These are phyloP conservation scores for Nakazawaea ambrosiae DNA, from an alignment of 805 yeast species.

Conservation along the genomic window DNA sequence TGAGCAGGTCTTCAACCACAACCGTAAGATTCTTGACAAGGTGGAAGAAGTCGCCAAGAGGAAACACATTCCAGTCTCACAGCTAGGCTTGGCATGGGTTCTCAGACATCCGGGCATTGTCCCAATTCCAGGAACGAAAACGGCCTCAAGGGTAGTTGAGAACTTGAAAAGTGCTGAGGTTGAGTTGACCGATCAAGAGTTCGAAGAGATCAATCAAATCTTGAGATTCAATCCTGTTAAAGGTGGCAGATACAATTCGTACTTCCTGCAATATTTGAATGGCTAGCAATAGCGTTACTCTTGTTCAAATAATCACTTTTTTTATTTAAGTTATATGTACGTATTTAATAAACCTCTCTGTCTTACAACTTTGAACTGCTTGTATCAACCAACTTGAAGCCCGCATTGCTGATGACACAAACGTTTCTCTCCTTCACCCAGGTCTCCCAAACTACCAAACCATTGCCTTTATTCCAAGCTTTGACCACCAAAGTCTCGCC, in stretches of 20 bases:
- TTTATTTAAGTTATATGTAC: too few species aligned
- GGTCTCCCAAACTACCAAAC: constrained; percentile 70
- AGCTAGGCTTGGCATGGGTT: constrained; percentile 65
- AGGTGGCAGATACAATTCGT: constrained; percentile 41
- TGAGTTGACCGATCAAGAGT: constrained; percentile 46
- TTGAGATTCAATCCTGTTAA: constrained; percentile 34
- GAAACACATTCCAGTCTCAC: constrained; percentile 49
- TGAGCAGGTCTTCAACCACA: neutral
- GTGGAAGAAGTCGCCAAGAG: constrained; percentile 42
- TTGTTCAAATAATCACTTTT: too few species aligned
- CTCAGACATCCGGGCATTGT: constrained; percentile 45
- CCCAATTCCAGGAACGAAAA: constrained; percentile 79
- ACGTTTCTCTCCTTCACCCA: constrained; percentile 71
- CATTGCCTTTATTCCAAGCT: constrained; percentile 78
- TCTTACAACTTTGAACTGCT: constrained; percentile 18
- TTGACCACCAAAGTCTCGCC: constrained; percentile 79
- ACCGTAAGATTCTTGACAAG: constrained; percentile 31
- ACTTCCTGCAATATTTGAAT: too few species aligned
- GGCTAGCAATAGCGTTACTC: too few species aligned
- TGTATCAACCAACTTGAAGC: constrained; percentile 1
- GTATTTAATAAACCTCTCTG: too few species aligned
- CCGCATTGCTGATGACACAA: constrained; percentile 75
- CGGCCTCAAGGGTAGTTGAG: constrained; percentile 49
- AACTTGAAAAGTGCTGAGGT: constrained; percentile 37
- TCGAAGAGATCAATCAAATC: constrained; percentile 42